A percentile compares a stretch with the other conserved stretches of the same genome.
Conservation (phyloP, 2,329 filamentous ascomycete genomes). For the Dactylellina parvicollis region DNA sequence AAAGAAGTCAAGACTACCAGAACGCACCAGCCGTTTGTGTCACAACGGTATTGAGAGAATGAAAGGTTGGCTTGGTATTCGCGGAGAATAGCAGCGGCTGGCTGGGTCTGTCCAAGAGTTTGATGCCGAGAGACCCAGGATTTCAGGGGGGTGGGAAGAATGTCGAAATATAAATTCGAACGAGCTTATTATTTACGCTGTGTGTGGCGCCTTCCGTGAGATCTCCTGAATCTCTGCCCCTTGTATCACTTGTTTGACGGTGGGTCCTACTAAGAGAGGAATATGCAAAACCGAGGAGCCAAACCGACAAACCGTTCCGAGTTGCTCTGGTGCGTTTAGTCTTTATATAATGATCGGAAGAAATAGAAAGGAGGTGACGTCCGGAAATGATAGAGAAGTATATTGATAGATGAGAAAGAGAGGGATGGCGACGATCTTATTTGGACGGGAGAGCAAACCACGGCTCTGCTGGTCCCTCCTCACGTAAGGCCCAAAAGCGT, state of each 20-base stretch:
- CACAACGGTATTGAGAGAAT: not conserved
- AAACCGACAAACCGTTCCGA: slow-evolving; percentile 21
- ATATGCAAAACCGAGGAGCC: slow-evolving; percentile 21
- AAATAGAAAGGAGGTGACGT: not conserved
- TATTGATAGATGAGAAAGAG: slow-evolving; percentile 6
- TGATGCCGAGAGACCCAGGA: slow-evolving; percentile 47
- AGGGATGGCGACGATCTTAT: slow-evolving; percentile 35
- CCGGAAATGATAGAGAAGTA: slow-evolving; percentile 3
- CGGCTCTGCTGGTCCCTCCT: slow-evolving; percentile 10
- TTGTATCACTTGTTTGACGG: slow-evolving; percentile 24
- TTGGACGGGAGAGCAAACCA: not conserved
- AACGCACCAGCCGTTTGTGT: slow-evolving; percentile 3
- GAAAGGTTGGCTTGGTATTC: not conserved
- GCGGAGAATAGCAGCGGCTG: slow-evolving; percentile 1
- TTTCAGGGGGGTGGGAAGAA: slow-evolving; percentile 21
- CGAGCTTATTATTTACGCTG: slow-evolving; percentile 9
- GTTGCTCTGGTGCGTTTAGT: slow-evolving; percentile 21
- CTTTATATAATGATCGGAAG: not conserved
- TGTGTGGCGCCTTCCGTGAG: slow-evolving; percentile 32
- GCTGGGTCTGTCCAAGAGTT: slow-evolving; percentile 26
- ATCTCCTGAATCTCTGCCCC: slow-evolving; percentile 49
- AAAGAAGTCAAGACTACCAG: not conserved
- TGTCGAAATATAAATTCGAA: slow-evolving; percentile 34
- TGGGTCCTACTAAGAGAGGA: slow-evolving; percentile 13
- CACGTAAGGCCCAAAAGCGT: slow-evolving; percentile 44